Conservation (phyloP, 805 yeast genomes). For the Kurtzmaniella fragi region DNA sequence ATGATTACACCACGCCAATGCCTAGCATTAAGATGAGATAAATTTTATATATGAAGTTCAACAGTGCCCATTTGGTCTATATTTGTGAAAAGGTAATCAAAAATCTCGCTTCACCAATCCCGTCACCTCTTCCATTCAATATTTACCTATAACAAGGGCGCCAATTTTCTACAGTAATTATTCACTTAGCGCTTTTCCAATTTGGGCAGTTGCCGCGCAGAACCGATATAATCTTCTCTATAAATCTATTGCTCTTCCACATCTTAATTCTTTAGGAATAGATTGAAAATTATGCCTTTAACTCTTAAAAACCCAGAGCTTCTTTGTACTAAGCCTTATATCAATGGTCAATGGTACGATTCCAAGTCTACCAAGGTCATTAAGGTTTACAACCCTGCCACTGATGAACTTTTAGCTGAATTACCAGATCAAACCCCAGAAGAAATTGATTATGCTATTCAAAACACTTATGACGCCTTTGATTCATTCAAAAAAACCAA, state of each 20-base stretch:
- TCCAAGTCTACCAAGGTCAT: conserved; percentile 34
- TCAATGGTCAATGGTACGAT: conserved; percentile 36
- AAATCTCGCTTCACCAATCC: too few relatives aligned
- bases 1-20: too few relatives aligned
- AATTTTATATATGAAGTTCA: too few relatives aligned
- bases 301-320: conserved; percentile 31
- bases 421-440: conserved; percentile 42
- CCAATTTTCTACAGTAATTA: too few relatives aligned
- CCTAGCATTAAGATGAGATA: too few relatives aligned
- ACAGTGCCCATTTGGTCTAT: too few relatives aligned
- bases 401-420: conserved; percentile 29
- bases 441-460: conserved; percentile 42
- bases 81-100: too few relatives aligned
- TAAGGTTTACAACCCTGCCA: conserved; percentile 36
- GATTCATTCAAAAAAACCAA: conserved; percentile 41
- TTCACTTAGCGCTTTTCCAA: too few relatives aligned
- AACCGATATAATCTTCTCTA: too few relatives aligned
- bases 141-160: too few relatives aligned
- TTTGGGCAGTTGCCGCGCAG: too few relatives aligned
- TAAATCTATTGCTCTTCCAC: neutral
- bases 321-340: conserved; percentile 25
- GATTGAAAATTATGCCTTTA: conserved; percentile 11
- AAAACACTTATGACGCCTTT: conserved; percentile 44
- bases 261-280: neutral
- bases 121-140: too few relatives aligned